These are phyloP conservation scores for Pichia sp. DNA, from an alignment of 1,139 yeast species.

Conservation along the genomic window DNA sequence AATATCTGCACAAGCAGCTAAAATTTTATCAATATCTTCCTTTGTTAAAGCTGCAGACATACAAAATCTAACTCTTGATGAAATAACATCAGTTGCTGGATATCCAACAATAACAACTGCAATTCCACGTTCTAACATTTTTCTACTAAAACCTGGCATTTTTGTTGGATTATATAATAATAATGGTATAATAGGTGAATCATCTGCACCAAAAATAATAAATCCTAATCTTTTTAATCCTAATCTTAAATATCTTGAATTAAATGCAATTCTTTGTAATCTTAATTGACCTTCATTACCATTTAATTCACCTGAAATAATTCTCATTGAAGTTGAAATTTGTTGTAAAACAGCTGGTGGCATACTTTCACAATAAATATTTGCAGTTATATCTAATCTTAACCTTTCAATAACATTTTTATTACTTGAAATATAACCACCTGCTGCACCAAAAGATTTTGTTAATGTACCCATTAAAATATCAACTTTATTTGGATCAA, in stretches of 20 bases:
- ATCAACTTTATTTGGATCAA: slow-evolving; percentile 72
- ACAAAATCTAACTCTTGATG: slow-evolving; percentile 90
- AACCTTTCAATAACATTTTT: slow-evolving; percentile 64
- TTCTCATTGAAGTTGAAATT: slow-evolving; percentile 70
- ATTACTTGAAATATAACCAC: slow-evolving; percentile 87
- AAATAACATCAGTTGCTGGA: slow-evolving; percentile 92
- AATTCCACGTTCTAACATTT: slow-evolving; percentile 68
- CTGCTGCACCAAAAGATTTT: slow-evolving; percentile 97
- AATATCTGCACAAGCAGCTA: slow-evolving; percentile 65
- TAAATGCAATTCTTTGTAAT: slow-evolving; percentile 88
- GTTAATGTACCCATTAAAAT: slow-evolving; percentile 96
- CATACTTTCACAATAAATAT: slow-evolving; percentile 74
- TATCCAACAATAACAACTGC: slow-evolving; percentile 97
- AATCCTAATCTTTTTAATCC: slow-evolving; percentile 91
- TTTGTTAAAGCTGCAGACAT: slow-evolving; percentile 88
- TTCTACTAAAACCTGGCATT: slow-evolving; percentile 88
- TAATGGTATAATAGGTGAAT: slow-evolving; percentile 92
- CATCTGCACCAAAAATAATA: slow-evolving; percentile 91
- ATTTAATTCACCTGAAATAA: slow-evolving; percentile 72
- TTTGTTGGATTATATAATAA: slow-evolving; percentile 84
- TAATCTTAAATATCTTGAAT: slow-evolving; percentile 83
- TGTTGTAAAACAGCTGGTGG: slow-evolving; percentile 91
- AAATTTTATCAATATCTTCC: slow-evolving; percentile 81
- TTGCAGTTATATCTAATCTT: slow-evolving; percentile 67
- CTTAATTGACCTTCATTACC: slow-evolving; percentile 95